phyloP scores from a whole-genome alignment of 2,329 filamentous ascomycete species.

The Thyridium curvatum region DNA sequence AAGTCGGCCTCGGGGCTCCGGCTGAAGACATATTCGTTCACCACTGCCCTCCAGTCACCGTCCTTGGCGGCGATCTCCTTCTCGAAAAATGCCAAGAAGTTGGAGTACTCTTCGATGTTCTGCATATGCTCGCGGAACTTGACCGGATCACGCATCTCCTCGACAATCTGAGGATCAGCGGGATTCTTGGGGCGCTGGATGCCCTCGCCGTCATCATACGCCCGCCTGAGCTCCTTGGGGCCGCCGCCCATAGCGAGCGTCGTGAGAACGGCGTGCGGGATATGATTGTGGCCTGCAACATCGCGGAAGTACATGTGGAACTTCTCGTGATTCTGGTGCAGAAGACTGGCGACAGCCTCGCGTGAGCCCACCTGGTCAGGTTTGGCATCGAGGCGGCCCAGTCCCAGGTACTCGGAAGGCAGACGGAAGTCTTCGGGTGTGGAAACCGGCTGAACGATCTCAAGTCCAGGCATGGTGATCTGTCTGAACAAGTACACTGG shows the following conservation, averaged over 20 bases:
- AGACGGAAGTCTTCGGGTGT: too few species aligned
- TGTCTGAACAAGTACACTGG: too few species aligned
- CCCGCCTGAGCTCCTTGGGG: conserved; percentile 14
- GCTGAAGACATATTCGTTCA: conserved; percentile 57
- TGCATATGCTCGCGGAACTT: conserved; percentile 15
- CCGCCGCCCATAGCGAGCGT: conserved; percentile 18
- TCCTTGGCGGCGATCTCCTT: conserved; percentile 49
- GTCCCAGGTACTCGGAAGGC: too few species aligned
- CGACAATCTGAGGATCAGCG: conserved; percentile 11
- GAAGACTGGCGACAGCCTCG: conserved; percentile 13
- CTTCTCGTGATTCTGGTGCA: conserved; percentile 21
- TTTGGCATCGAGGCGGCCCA: too few species aligned
- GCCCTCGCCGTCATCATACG: conserved; percentile 16
- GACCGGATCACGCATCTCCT: conserved; percentile 9
- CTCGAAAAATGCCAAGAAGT: conserved; percentile 59
- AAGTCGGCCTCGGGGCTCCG: conserved; percentile 48
- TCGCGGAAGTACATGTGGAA: conserved; percentile 23
- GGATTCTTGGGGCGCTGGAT: conserved; percentile 18
- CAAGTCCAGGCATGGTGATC: too few species aligned
- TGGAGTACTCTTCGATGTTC: conserved; percentile 35
- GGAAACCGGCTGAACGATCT: too few species aligned
- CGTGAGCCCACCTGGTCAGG: too few species aligned
- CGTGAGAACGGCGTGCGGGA: conserved; percentile 21
- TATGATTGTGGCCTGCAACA: conserved; percentile 20
- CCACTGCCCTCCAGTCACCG: conserved; percentile 45